Percentiles rank a stretch among this genome's conserved stretches.
Conservation (phyloP, 73 alveolate species). For the Uronychia setigera region DNA sequence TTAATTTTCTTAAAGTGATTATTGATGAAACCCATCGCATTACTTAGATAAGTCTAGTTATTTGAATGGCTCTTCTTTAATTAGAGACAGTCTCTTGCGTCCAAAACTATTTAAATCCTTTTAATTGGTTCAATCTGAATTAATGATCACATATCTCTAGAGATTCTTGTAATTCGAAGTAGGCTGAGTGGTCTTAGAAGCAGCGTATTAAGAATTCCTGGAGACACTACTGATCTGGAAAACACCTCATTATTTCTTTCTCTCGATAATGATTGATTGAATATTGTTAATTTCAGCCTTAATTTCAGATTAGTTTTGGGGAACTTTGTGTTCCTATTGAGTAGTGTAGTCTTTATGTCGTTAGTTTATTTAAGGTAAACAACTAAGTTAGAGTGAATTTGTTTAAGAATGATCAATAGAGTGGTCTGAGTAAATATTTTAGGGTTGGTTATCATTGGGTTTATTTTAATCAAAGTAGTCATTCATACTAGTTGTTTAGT, state of each 20-base stretch:
- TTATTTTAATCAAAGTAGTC: not conserved
- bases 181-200: too few relatives aligned
- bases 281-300: not conserved
- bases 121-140: too few relatives aligned
- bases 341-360: not conserved
- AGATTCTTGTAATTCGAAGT: too few relatives aligned
- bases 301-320: not conserved
- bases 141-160: too few relatives aligned
- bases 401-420: too few relatives aligned
- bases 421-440: not conserved
- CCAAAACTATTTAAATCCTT: too few relatives aligned
- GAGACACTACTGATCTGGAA: not conserved
- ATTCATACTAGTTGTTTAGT: not conserved
- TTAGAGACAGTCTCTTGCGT: too few relatives aligned
- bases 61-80: not conserved
- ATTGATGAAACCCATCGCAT: too few relatives aligned
- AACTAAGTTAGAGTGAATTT: too few relatives aligned
- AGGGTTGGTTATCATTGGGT: not conserved
- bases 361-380: too few relatives aligned
- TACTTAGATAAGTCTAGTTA: too few relatives aligned
- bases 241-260: not conserved
- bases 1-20: too few relatives aligned
- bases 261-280: not conserved
- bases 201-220: not conserved
- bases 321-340: not conserved